A percentile compares a stretch with the other conserved stretches of the same genome.
These are phyloP conservation scores for Umbelopsis sp. DNA, from an alignment of 192 early-diverging fungal genomes.

Conservation along the genomic window DNA sequence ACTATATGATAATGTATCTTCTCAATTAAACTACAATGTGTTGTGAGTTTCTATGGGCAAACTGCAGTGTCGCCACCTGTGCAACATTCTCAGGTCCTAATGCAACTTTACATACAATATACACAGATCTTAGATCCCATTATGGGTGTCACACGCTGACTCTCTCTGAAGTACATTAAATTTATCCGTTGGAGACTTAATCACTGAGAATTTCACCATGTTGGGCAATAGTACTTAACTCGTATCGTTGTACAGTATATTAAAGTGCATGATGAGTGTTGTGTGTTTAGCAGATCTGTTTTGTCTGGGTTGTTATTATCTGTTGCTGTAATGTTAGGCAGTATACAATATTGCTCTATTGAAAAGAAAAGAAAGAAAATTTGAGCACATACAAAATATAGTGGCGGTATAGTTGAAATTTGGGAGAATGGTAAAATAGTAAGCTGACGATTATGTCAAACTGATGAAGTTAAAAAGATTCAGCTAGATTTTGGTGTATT, in stretches of 20 bases:
- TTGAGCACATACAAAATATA: no score
- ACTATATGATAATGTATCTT: no score
- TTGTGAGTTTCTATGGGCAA: no score
- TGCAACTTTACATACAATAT: no score
- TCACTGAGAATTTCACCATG: background rate
- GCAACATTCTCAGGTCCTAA: background rate
- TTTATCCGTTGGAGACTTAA: background rate
- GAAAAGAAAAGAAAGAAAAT: background rate
- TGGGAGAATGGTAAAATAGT: no score
- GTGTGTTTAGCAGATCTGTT: no score
- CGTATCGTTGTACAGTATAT: background rate
- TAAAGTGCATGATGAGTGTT: no score
- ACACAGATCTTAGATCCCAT: background rate
- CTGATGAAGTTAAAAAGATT: no score
- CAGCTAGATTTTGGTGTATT: no score
- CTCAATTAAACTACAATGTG: no score
- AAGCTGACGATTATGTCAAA: no score
- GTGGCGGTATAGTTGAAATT: no score
- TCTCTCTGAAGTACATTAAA: background rate
- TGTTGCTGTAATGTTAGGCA: background rate
- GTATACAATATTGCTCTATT: background rate
- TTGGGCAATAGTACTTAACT: background rate
- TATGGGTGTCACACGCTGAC: background rate
- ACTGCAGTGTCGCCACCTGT: background rate
- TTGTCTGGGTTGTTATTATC: background rate